These are phyloP conservation scores for Hippophae gyantsensis DNA, from an alignment of 306 rosid species.

Conservation along the genomic window DNA sequence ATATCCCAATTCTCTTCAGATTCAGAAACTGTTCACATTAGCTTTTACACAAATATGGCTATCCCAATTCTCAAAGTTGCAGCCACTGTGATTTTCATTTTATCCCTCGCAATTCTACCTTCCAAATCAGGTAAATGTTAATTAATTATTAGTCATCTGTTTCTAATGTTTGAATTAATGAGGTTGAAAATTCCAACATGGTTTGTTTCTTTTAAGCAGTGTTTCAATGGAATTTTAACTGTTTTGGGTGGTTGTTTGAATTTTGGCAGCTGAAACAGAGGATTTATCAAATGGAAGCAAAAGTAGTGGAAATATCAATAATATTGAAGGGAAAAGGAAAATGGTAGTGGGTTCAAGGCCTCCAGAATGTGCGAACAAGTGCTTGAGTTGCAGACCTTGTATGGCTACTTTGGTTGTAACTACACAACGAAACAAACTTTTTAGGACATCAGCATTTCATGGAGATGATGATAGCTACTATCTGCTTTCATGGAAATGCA, in stretches of 20 bases:
- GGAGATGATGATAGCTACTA: slow-evolving; percentile 58
- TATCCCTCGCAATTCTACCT: slow-evolving; percentile 39
- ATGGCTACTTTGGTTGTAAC: slow-evolving; percentile 64
- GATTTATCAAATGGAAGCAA: slow-evolving; percentile 2
- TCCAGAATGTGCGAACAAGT: slow-evolving; percentile 66
- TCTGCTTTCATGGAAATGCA: slow-evolving; percentile 82
- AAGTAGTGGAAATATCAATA: neutral
- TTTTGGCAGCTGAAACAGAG: slow-evolving; percentile 22
- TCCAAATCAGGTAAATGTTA: slow-evolving; percentile 42
- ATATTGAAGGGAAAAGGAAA: slow-evolving; percentile 16
- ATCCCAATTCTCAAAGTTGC: slow-evolving; percentile 27
- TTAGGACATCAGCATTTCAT: slow-evolving; percentile 21
- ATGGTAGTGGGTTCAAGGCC: slow-evolving; percentile 77
- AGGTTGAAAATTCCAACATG: neutral
- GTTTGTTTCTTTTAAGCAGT: neutral
- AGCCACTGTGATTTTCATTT: slow-evolving; percentile 52
- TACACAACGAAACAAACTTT: slow-evolving; percentile 30
- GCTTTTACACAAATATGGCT: slow-evolving; percentile 14
- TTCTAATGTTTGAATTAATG: neutral
- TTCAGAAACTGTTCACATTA: slow-evolving; percentile 36
- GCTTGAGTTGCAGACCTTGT: slow-evolving; percentile 81
- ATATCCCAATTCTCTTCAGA: neutral
- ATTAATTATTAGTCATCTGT: slow-evolving; percentile 5
- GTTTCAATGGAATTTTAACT: neutral
- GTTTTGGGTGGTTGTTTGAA: slow-evolving; percentile 6